Base-by-base conservation (phyloP, 2,329 filamentous ascomycete species). In the Epichloe gansuensis region DNA sequence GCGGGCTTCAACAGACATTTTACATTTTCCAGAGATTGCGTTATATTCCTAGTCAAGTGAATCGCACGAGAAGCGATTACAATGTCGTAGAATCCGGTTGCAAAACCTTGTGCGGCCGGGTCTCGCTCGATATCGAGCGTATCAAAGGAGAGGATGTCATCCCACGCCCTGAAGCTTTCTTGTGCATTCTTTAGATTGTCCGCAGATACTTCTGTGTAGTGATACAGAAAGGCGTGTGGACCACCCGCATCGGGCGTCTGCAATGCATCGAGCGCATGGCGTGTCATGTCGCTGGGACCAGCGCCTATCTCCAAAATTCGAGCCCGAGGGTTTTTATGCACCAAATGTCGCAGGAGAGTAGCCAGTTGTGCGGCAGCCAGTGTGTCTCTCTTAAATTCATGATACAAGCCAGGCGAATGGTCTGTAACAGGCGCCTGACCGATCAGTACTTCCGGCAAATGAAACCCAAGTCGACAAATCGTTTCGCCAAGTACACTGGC, bases 31-130 rank as follows among this genome's bases (percentile, higher is more conserved):
- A 60, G 51, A 0, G 61, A 63, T 11, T 51, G 48, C 2, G 57
- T 48, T n/a, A 66, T 53, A 1, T 55, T 56, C 17, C 45, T 54
- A 0, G 64, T 64, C 0, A 62, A 61, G 65, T 54, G 44, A n/a
- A 46, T 11, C 5, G n/a, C 25, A n/a, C 34, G 44, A 21, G 25
- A 46, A 8, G 44, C 44, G n/a, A 46, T 35, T 11, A 46, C 44
- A 17, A 46, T 25, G n/a, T 46, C 44, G n/a, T 46, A 46, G 44
- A 23, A 31, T 9, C 11, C 44, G 31, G 15, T 3, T 27, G 8
- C 23, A 21, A 46, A 46, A 15, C 44, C 44, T 15, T 46, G 44
- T 2, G 25, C 8, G 9, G 15, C 11, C 5, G 44, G 44, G 27
- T 46, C 27, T 5, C n/a, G 25, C 12, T 46, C 44, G n/a, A 46